Evolutionary conservation across 192 early-diverging fungal species (phyloP).

Genomic region (Chytriomyces sp.): DNA sequence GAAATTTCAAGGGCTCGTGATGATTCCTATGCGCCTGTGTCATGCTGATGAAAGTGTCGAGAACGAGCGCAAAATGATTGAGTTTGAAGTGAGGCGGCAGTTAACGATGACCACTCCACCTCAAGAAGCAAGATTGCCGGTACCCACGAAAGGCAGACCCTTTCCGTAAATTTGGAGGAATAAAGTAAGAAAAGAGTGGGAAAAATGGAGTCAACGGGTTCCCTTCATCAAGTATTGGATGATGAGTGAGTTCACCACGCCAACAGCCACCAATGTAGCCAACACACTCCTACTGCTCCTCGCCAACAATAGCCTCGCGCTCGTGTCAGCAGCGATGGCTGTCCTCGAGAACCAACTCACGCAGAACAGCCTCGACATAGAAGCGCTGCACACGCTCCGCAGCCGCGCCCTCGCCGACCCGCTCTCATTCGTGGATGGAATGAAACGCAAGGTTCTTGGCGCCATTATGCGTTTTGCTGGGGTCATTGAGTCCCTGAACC

Average conservation of each 20-base stretch:
- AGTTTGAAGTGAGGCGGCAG: not conserved
- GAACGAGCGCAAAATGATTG: not conserved
- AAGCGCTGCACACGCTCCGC: not conserved
- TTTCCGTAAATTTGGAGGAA: no score
- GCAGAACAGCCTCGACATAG: conserved; percentile 8
- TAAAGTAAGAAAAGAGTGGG: not conserved
- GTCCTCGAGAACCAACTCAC: not conserved
- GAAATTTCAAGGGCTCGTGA: not conserved
- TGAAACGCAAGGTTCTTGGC: not conserved
- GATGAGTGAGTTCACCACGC: no score
- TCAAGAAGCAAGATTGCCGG: not conserved
- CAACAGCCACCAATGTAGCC: no score
- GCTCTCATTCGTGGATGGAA: not conserved
- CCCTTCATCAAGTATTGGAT: no score
- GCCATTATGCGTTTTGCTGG: no score
- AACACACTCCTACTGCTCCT: no score
- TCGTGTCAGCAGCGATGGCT: not conserved
- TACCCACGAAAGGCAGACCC: no score
- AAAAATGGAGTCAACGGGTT: no score
- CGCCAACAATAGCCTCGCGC: conserved; percentile 1
- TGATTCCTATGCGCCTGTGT: not conserved
- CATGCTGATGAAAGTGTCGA: not conserved
- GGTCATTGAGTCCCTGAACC: no score
- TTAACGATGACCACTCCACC: no score
- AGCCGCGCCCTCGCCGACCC: not conserved